Evolutionary conservation across 1,139 yeast genomes (phyloP).

Genomic region (Suhomyces maxii): DNA sequence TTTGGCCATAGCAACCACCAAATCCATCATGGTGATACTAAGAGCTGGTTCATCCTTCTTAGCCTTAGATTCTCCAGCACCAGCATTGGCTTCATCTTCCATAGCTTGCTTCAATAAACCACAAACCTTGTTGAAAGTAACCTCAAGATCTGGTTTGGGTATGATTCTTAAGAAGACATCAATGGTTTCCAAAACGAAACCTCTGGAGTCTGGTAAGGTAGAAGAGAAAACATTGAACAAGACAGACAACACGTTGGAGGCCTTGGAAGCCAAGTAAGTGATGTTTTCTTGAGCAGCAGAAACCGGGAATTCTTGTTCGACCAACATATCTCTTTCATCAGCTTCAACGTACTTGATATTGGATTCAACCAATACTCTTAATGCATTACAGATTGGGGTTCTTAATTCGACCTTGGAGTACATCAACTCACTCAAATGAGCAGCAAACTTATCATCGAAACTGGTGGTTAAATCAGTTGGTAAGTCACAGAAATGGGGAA

Average conservation of each 20-base stretch:
- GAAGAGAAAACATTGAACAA: conserved; percentile 88
- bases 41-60: conserved; percentile 48
- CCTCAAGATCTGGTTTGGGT: conserved; percentile 62
- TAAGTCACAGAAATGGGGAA: conserved; percentile 87
- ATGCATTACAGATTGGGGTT: conserved; percentile 75
- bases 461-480: conserved; percentile 69
- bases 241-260: conserved; percentile 79
- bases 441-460: conserved; percentile 77
- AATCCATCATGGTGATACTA: conserved; percentile 86
- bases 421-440: conserved; percentile 68
- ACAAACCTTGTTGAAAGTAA: conserved; percentile 85
- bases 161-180: conserved; percentile 76
- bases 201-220: conserved; percentile 80
- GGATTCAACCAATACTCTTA: conserved; percentile 76
- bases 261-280: conserved; percentile 60
- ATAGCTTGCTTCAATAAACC: conserved; percentile 71
- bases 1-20: conserved; percentile 82
- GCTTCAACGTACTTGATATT: conserved; percentile 64
- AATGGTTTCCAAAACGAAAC: conserved; percentile 81
- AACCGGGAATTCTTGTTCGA: conserved; percentile 62
- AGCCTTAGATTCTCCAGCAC: background rate
- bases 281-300: conserved; percentile 57
- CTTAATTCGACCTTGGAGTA: conserved; percentile 77
- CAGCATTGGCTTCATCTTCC: conserved; percentile 52
- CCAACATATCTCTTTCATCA: conserved; percentile 54